Base-by-base conservation (phyloP, 208 protist genomes). In the Ichthyophonus hoferi region DNA sequence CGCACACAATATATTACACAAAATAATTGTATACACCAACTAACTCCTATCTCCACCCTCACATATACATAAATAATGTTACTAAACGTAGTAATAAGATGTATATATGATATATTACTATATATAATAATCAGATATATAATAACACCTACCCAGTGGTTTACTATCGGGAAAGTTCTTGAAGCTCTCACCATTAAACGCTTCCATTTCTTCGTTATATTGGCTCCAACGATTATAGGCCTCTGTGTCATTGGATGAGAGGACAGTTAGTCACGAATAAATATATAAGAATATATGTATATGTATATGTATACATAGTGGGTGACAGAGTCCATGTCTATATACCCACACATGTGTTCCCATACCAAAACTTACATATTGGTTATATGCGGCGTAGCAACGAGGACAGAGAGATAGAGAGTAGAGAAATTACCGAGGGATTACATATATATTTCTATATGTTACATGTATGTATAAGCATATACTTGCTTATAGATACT, bases 161-260 rank as follows among this genome's bases (percentile, higher is more conserved):
- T 79, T 87, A 0, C 58, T 40, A 24, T 90, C 84, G 12, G 7
- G 42, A 39, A 87, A 87, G 83, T 87, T 58, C 50, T 87, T 87
- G 35, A 87, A 87, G 7, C 41, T 17, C 50, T 90, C 87, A 40
- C 31, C 33, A 12, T 78, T 42, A 17, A 84, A 58, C 0, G 2
- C n/a, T 84, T 39, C 37, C 40, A 43, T 84, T 31, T 43, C 2
- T 17, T 50, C 40, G 35, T 39, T 24, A 14, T 42, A 84, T 40
- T 40, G 7, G 14, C 42, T 37, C 7, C 14, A 58, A 24, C 31
- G 31, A 14, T 38, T 37, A 34, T 0, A 7, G 7, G 33, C 77
- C 17, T 14, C 77, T 37, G 33, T 81, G 77, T n/a, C n/a, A n/a
- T n/a, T n/a, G n/a, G n/a, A n/a, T n/a, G n/a, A n/a, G n/a, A n/a